A percentile compares a stretch with the other conserved stretches of the same genome.
These are phyloP conservation scores for Camelina hispida DNA, from an alignment of 345 rosid genomes.

Conservation along the genomic window DNA sequence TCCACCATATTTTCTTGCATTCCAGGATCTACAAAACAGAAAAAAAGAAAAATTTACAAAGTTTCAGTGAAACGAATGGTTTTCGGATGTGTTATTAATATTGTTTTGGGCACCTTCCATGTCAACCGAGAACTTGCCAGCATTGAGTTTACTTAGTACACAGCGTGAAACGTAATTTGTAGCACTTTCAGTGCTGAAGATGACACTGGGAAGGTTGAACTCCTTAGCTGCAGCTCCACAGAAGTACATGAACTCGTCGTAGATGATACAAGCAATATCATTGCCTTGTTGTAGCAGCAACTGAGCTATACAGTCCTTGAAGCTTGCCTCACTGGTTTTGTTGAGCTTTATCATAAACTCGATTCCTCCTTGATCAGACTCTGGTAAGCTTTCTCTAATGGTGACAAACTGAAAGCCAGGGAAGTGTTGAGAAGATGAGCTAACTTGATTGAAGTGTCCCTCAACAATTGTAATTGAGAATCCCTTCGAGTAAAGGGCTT, in stretches of 20 bases:
- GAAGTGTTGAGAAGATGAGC: conserved; percentile 8
- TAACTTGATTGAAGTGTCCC: conserved; percentile 43
- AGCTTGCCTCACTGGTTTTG: not conserved
- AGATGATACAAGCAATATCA: conserved; percentile 49
- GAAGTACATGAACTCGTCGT: conserved; percentile 43
- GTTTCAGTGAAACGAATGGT: not conserved
- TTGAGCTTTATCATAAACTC: not conserved
- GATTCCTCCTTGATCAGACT: not conserved
- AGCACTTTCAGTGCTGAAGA: conserved; percentile 36
- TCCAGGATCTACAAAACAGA: conserved; percentile 8
- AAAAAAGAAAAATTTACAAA: not conserved
- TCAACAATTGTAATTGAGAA: conserved; percentile 59
- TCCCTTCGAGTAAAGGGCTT: conserved; percentile 55
- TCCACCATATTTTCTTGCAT: conserved; percentile 21
- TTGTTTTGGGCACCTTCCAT: conserved; percentile 28
- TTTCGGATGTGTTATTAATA: not conserved
- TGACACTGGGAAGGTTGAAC: conserved; percentile 30
- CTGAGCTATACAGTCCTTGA: not conserved
- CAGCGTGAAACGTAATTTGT: conserved; percentile 15
- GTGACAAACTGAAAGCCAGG: conserved; percentile 46
- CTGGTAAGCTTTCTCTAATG: conserved; percentile 44
- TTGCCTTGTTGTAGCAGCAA: not conserved
- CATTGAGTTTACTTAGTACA: conserved; percentile 20
- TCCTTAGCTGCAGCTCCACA: conserved; percentile 31
- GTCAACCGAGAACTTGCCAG: conserved; percentile 29